Evolutionary conservation across 768 basidiomycete species (phyloP), one percentile per base, ranked within the genome.

Genomic region (Collybia mongolica): DNA sequence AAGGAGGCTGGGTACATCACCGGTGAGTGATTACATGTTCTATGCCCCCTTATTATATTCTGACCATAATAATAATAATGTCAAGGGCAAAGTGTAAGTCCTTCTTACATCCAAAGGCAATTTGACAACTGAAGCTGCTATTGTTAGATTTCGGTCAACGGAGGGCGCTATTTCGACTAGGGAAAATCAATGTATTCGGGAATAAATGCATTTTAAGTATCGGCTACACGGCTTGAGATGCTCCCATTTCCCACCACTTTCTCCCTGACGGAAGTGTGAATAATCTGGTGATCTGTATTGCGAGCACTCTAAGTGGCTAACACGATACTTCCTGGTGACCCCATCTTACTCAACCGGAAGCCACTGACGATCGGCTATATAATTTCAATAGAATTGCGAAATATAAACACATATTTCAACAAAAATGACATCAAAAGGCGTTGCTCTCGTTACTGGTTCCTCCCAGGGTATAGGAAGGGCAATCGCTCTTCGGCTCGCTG

Each of bases 401-500:
- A 41, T 17, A 24, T 14, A 41, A 41, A 12, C 8, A 7, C 18
- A 38, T 15, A 23, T 29, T n/a, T 19, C 40, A 41, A 14, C 26
- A 11, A 18, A 5, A 39, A 20, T 39, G 28, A 17, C 49, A 11
- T 42, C 44, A 2, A 51, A 46, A 32, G 49, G 65, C 14, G 60
- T 70, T 44, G 73, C 72, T 6, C 61, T 74, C 52, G 63, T 76
- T 26, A 74, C 75, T 0, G 76, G 74, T 20, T 70, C 65, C 17
- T 65, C 64, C 4, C 69, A 69, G 44, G 76, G 76, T 18, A 75
- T 73, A 22, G 74, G 73, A 5, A 63, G 69, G 20, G 71, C 68
- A 42, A 70, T 74, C 39, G 68, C 70, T 18, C 51, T 65, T 5
- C 62, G 72, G 7, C 69, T 76, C 17, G 72, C 73, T 35, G 39